Evolutionary conservation across 2,329 filamentous ascomycete genomes (phyloP).

Genomic region (Pseudocercospora pini-densiflorae): DNA sequence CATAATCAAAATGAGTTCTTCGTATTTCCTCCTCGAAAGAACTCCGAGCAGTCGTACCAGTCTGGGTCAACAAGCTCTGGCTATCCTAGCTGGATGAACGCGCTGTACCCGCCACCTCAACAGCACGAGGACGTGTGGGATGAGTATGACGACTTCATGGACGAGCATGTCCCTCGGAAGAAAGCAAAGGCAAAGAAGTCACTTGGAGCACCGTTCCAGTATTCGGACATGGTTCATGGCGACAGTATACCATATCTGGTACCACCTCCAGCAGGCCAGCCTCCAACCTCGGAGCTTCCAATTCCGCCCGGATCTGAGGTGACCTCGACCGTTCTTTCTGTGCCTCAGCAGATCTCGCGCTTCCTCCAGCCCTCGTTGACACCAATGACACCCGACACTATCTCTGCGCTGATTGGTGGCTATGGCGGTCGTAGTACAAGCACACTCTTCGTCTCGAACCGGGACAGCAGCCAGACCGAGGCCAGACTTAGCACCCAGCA

Average conservation of each 20-base stretch:
- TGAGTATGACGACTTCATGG: constrained; percentile 88
- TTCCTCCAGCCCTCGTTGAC: constrained; percentile 39
- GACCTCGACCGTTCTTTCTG: constrained; percentile 28
- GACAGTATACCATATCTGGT: constrained; percentile 18
- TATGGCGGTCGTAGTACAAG: constrained; percentile 50
- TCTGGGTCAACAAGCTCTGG: constrained; percentile 66
- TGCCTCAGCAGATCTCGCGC: constrained; percentile 37
- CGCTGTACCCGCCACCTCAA: constrained; percentile 23
- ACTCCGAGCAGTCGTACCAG: constrained; percentile 65
- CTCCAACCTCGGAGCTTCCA: constrained; percentile 25
- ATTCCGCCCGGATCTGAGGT: constrained; percentile 15
- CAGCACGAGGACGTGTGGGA: constrained; percentile 89
- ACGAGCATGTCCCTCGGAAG: constrained; percentile 64
- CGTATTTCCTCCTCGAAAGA: constrained; percentile 72
- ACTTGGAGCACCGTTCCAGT: constrained; percentile 56
- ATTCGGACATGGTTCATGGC: constrained; percentile 56
- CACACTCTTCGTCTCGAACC: constrained; percentile 35
- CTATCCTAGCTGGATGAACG: constrained; percentile 46
- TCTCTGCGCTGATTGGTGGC: constrained; percentile 59
- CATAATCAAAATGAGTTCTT: constrained; percentile 65
- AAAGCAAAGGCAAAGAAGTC: constrained; percentile 57
- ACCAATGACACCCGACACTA: constrained; percentile 54
- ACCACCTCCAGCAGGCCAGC: constrained; percentile 18
- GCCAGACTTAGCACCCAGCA: constrained; percentile 18
- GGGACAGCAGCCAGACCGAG: constrained; percentile 12